Conservation (phyloP, 768 basidiomycete species). For the Gymnopilus junonius region DNA sequence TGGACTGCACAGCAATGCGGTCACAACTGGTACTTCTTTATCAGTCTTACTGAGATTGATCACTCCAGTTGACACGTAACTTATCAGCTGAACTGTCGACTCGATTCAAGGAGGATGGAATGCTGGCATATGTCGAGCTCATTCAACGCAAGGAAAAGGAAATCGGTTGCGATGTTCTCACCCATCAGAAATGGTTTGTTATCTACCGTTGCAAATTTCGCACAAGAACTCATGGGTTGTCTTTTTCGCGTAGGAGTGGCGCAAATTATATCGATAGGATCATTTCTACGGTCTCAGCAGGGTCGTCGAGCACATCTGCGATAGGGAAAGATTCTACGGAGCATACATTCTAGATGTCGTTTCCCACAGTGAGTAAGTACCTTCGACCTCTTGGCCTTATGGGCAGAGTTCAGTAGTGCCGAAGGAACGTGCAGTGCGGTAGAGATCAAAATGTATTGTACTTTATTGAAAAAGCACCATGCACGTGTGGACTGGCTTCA, state of each 20-base stretch:
- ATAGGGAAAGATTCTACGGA: constrained; percentile 90
- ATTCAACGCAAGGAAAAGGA: constrained; percentile 89
- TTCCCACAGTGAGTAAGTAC: not conserved
- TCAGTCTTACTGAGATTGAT: too few relatives aligned
- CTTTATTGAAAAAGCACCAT: not conserved
- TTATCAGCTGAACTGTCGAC: constrained; percentile 74
- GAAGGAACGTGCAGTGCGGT: not conserved
- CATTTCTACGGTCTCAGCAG: constrained; percentile 80
- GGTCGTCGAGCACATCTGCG: constrained; percentile 86
- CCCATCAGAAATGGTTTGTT: constrained; percentile 89
- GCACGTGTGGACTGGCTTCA: not conserved
- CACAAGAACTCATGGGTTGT: not conserved
- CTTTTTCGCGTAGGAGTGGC: constrained; percentile 64
- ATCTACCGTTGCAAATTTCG: not conserved
- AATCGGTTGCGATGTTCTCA: constrained; percentile 87
- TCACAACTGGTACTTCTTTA: constrained; percentile 62
- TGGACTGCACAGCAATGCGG: constrained; percentile 86
- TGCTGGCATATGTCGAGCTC: constrained; percentile 91
- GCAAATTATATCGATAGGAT: constrained; percentile 92
- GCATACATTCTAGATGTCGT: constrained; percentile 63
- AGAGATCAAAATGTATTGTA: not conserved
- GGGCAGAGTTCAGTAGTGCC: too few relatives aligned
- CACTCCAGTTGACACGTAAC: constrained; percentile 3
- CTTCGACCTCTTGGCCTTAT: not conserved
- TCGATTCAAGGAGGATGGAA: constrained; percentile 84